A percentile compares a stretch with the other conserved stretches of the same genome.
Evolutionary conservation across 1,284 basidiomycete genomes (phyloP).

Genomic region (Puccinia triticina): DNA sequence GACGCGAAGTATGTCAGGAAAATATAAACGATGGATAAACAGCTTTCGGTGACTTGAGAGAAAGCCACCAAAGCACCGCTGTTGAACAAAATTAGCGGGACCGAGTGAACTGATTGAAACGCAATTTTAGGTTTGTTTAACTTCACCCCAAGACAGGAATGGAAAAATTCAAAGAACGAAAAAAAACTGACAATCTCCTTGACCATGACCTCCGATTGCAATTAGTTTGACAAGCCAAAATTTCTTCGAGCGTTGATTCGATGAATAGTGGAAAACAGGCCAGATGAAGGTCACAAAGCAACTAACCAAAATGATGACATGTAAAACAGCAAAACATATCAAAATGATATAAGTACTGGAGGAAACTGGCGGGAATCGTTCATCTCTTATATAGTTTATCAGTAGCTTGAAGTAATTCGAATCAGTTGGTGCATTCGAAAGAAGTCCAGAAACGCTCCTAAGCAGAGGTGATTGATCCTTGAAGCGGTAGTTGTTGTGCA

Average conservation of each 20-base stretch:
- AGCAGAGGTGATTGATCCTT: no score
- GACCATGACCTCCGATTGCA: neutral
- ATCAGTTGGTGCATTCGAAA: neutral
- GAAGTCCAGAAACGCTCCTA: no score
- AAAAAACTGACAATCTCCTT: neutral
- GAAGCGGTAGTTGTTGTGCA: no score
- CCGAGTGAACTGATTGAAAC: neutral
- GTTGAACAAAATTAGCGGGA: neutral
- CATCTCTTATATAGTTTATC: neutral
- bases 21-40: neutral
- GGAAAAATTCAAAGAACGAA: neutral
- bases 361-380: slow-evolving; percentile 4
- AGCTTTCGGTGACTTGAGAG: neutral
- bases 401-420: neutral
- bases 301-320: neutral
- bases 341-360: slow-evolving; percentile 3
- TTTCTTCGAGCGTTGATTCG: neutral
- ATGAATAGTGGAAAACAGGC: neutral
- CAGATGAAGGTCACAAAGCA: slow-evolving; percentile 2
- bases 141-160: neutral
- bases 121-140: neutral
- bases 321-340: neutral
- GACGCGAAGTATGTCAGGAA: neutral
- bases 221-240: neutral
- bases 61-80: neutral